Evolutionary conservation across 2,329 filamentous ascomycete species (phyloP).

Genomic region (Aspergillus hortae): DNA sequence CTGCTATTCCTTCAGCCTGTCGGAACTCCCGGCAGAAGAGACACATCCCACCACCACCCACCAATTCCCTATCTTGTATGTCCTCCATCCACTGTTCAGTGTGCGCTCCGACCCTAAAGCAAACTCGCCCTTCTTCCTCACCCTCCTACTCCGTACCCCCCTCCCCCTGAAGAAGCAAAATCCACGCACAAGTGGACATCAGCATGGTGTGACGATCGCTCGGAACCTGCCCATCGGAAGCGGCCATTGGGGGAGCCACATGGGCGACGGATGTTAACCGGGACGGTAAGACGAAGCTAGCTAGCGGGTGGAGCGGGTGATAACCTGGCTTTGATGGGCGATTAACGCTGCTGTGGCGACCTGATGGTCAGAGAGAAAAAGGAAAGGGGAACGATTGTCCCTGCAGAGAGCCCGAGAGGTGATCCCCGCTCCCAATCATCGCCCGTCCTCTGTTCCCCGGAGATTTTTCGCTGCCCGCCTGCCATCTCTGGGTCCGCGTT

Average conservation of each 20-base stretch:
- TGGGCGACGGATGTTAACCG: conserved; percentile 11
- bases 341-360: too few relatives aligned
- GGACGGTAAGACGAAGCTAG: conserved; percentile 6
- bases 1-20: too few relatives aligned
- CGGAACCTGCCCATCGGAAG: conserved; percentile 11
- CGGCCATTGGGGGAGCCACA: conserved; percentile 10
- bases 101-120: too few relatives aligned
- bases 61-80: too few relatives aligned
- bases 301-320: conserved; percentile 9
- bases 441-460: conserved; percentile 2
- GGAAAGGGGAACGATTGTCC: neutral
- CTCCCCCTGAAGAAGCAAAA: too few relatives aligned
- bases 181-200: neutral
- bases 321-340: neutral
- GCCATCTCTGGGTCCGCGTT: conserved; percentile 1
- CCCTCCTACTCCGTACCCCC: too few relatives aligned
- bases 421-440: conserved; percentile 10
- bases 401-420: conserved; percentile 7
- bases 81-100: neutral
- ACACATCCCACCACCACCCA: neutral
- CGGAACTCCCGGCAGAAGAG: neutral
- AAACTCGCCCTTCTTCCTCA: too few relatives aligned
- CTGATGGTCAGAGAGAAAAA: neutral
- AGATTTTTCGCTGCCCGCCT: conserved; percentile 9
- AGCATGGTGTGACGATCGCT: conserved; percentile 11